Evolutionary conservation across 2,329 filamentous ascomycete species (phyloP).

Genomic region (Drechslerella coelobrocha): DNA sequence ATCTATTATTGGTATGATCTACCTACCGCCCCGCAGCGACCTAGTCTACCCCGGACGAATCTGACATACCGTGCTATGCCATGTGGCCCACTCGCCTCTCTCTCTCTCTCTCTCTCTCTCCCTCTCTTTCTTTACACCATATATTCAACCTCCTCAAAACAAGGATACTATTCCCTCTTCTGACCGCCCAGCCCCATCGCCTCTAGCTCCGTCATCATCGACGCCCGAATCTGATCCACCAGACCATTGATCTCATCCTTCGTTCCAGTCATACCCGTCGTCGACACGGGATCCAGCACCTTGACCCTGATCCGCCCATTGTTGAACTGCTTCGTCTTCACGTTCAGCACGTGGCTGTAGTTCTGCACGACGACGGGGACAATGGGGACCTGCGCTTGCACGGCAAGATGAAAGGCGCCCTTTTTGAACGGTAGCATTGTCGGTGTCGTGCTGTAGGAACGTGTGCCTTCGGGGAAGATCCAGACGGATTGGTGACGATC

Average conservation of each 20-base stretch:
- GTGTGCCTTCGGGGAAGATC: conserved; percentile 78
- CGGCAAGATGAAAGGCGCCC: conserved; percentile 93
- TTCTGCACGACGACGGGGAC: conserved; percentile 83
- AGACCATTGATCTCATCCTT: conserved; percentile 79
- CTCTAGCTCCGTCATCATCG: conserved; percentile 74
- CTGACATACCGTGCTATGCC: no score
- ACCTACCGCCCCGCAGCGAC: no score
- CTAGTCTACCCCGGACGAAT: no score
- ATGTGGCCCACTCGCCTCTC: background rate
- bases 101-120: no score
- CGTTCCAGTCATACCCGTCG: conserved; percentile 68
- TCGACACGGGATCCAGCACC: conserved; percentile 81
- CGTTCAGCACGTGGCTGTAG: conserved; percentile 75
- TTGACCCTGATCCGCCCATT: conserved; percentile 76
- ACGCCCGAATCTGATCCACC: conserved; percentile 70
- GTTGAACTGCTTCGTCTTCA: conserved; percentile 70
- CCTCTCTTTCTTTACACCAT: no score
- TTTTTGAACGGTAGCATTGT: conserved; percentile 96
- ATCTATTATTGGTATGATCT: no score
- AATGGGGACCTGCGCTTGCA: conserved; percentile 91
- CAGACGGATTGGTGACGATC: conserved; percentile 65
- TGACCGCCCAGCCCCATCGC: conserved; percentile 47
- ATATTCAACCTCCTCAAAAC: background rate
- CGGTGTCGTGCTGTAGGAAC: conserved; percentile 84
- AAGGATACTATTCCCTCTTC: conserved; percentile 46